Percentiles rank a stretch among this genome's conserved stretches.
phyloP scores from a whole-genome alignment of 495 filamentous ascomycete genomes.

The Aspergillus campestris region DNA sequence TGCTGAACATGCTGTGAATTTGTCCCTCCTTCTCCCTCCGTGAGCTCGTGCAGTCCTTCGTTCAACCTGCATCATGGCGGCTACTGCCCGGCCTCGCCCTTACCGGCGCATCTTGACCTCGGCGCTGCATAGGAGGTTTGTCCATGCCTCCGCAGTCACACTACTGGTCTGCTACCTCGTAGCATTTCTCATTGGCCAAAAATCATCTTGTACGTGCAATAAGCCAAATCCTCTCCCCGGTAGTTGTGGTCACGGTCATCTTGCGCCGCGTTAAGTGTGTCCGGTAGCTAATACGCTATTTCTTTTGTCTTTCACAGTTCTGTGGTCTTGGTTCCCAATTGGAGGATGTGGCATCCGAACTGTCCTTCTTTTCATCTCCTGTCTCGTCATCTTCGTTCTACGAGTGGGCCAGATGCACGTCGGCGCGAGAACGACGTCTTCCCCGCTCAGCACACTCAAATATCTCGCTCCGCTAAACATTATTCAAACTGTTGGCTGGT shows the following conservation, averaged over 20 bases:
- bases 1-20: conserved; percentile 31
- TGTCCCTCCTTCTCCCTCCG: conserved; percentile 12
- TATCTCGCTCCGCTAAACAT: conserved; percentile 48
- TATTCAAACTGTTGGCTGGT: conserved; percentile 59
- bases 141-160: conserved; percentile 57
- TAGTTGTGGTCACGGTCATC: no score
- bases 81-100: conserved; percentile 39
- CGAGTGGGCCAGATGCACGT: conserved; percentile 80
- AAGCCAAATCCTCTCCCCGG: background rate
- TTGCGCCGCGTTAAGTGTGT: no score
- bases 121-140: conserved; percentile 78
- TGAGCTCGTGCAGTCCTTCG: conserved; percentile 21
- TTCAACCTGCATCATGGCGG: conserved; percentile 33
- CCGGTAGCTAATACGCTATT: conserved; percentile 6
- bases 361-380: conserved; percentile 58
- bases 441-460: conserved; percentile 53
- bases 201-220: conserved; percentile 53
- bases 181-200: conserved; percentile 60
- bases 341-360: conserved; percentile 66
- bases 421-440: conserved; percentile 56
- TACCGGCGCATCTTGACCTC: conserved; percentile 92
- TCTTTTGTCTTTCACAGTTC: conserved; percentile 35
- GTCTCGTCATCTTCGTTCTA: conserved; percentile 64
- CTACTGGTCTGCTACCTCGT: conserved; percentile 66
- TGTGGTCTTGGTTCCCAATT: conserved; percentile 84